Conservation (phyloP, 1,284 basidiomycete genomes). For the Irpex sp. region DNA sequence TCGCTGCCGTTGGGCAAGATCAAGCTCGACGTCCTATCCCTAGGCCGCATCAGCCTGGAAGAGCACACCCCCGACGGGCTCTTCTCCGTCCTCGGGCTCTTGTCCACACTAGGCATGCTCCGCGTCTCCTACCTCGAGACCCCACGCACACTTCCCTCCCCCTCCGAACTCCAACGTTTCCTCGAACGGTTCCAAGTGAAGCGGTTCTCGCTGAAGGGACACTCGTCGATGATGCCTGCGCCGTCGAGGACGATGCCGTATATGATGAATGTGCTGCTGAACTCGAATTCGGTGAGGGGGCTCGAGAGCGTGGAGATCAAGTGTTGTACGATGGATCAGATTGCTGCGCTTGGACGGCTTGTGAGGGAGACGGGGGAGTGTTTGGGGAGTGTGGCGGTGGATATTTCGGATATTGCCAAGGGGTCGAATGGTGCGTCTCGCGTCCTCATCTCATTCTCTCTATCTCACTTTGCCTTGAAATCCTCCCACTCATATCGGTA, state of each 20-base stretch:
- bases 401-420: conserved; percentile 3
- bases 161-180: background rate
- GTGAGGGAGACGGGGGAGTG: background rate
- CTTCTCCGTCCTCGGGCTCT: conserved; percentile 1
- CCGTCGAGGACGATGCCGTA: conserved; percentile 1
- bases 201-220: conserved; percentile 4
- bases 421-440: conserved; percentile 3
- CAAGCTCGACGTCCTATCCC: background rate
- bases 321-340: conserved; percentile 4
- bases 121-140: conserved; percentile 5
- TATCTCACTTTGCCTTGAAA: background rate
- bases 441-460: background rate
- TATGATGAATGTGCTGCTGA: conserved; percentile 1
- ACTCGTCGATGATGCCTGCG: conserved; percentile 1
- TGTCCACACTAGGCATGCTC: background rate
- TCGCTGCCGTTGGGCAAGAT: background rate
- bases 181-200: background rate
- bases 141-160: background rate
- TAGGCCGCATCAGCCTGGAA: background rate
- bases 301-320: conserved; percentile 1
- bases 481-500: background rate
- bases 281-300: background rate
- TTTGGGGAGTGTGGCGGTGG: conserved; percentile 1
- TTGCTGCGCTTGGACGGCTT: background rate
- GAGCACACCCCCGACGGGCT: conserved; percentile 1